phyloP scores from a whole-genome alignment of 805 yeast species.

The Kodamaea kakaduensis region DNA sequence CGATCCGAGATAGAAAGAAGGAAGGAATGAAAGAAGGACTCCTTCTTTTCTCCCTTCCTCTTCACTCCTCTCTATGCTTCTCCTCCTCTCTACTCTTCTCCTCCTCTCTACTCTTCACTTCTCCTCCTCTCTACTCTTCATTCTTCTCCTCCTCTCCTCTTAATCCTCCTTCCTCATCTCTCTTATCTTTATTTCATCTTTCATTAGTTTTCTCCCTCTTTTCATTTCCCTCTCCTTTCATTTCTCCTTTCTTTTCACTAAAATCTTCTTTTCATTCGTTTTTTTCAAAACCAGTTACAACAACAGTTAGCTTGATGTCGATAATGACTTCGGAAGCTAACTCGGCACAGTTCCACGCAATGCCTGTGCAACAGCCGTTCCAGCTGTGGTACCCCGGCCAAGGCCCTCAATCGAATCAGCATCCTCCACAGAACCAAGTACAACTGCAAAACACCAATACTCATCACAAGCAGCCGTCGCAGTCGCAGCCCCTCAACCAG shows the following conservation, averaged over 20 bases:
- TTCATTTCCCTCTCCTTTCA: neutral
- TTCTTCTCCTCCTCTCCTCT: neutral
- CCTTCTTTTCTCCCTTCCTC: no score
- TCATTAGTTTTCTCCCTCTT: neutral
- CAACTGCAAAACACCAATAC: constrained; percentile 4
- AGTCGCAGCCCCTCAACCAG: constrained; percentile 7
- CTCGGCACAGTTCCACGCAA: constrained; percentile 12
- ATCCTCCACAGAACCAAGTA: constrained; percentile 2
- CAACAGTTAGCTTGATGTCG: constrained; percentile 7
- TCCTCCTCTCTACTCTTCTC: no score
- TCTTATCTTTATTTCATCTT: neutral
- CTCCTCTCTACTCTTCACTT: neutral
- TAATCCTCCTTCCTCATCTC: no score
- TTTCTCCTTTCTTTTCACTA: neutral
- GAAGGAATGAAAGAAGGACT: no score
- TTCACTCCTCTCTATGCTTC: no score
- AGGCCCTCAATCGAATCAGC: constrained; percentile 7
- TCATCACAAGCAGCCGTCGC: constrained; percentile 5
- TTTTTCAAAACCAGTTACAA: constrained; percentile 4
- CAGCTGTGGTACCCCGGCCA: constrained; percentile 11
- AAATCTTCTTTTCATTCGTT: constrained; percentile 1
- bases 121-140: neutral
- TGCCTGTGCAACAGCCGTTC: constrained; percentile 10
- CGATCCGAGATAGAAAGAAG: no score
- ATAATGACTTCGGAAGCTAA: constrained; percentile 15